A percentile compares a stretch with the other conserved stretches of the same genome.
Conservation (phyloP, 768 basidiomycete species). For the Kwoniella sp. region DNA sequence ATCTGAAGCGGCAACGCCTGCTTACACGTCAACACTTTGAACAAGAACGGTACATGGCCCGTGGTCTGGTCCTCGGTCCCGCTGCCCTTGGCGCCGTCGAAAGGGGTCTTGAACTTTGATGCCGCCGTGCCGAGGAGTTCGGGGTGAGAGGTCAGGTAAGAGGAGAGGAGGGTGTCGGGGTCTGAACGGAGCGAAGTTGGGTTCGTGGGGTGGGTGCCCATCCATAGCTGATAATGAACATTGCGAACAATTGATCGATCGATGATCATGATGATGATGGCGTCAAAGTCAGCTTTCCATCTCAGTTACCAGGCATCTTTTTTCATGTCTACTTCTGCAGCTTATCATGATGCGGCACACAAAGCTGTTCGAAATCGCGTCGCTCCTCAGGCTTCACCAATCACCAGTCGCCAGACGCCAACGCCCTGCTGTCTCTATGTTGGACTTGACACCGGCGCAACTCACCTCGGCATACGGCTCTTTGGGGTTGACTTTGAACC, state of each 20-base stretch:
- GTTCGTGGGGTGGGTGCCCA: conserved; percentile 50
- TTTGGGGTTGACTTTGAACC: conserved; percentile 30
- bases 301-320: no score
- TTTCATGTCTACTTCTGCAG: no score
- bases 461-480: conserved; percentile 45
- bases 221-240: conserved; percentile 41
- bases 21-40: conserved; percentile 51
- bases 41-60: conserved; percentile 48
- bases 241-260: background rate
- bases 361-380: no score
- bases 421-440: background rate
- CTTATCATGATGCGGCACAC: no score
- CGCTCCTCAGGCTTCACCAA: no score
- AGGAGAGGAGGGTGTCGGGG: conserved; percentile 18
- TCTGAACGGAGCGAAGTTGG: conserved; percentile 34
- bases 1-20: conserved; percentile 53
- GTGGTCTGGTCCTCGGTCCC: conserved; percentile 24
- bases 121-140: conserved; percentile 33
- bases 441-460: background rate
- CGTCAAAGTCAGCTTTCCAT: no score
- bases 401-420: background rate
- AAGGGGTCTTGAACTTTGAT: conserved; percentile 25
- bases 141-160: conserved; percentile 23
- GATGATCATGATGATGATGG: background rate
- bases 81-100: conserved; percentile 20